Evolutionary conservation across 805 yeast species (phyloP).

Genomic region (Teunomyces barrocoloradensis): DNA sequence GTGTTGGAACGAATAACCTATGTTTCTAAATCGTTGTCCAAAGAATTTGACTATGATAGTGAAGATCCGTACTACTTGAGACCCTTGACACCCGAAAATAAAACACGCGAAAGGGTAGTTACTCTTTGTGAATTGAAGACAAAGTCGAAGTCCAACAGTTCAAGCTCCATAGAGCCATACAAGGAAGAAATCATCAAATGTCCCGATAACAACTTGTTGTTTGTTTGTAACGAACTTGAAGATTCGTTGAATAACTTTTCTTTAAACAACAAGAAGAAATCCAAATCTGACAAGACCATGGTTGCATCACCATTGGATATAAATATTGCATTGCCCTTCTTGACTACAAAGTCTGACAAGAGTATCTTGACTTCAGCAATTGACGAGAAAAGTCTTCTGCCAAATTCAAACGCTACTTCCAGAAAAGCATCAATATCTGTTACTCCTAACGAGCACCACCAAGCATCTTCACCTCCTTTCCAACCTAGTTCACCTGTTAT

Average conservation of each 20-base stretch:
- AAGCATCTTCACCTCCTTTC: constrained; percentile 6
- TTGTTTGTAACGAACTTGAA: constrained; percentile 49
- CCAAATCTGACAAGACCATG: constrained; percentile 15
- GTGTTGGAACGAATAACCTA: constrained; percentile 66
- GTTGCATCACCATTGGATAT: constrained; percentile 44
- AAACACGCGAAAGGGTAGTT: constrained; percentile 47
- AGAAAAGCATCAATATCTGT: constrained; percentile 26
- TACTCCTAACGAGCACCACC: constrained; percentile 5
- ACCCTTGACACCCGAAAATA: constrained; percentile 5
- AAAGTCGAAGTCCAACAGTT: constrained; percentile 31
- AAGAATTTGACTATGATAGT: constrained; percentile 52
- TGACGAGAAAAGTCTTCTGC: constrained; percentile 7
- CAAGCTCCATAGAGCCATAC: constrained; percentile 40
- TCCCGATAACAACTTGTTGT: constrained; percentile 58
- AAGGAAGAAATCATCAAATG: constrained; percentile 62
- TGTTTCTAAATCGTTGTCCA: constrained; percentile 52
- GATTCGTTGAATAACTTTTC: constrained; percentile 8
- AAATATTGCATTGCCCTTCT: constrained; percentile 42
- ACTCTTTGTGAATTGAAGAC: constrained; percentile 66
- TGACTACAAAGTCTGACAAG: constrained; percentile 38
- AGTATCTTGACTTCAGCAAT: constrained; percentile 19
- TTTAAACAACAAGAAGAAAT: constrained; percentile 17
- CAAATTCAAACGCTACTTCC: constrained; percentile 15
- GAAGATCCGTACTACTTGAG: constrained; percentile 19
- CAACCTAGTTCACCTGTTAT: constrained; percentile 33